Percentiles rank a stretch among this genome's conserved stretches.
Conservation (phyloP, 2,329 filamentous ascomycete genomes). For the Claviceps sp. region DNA sequence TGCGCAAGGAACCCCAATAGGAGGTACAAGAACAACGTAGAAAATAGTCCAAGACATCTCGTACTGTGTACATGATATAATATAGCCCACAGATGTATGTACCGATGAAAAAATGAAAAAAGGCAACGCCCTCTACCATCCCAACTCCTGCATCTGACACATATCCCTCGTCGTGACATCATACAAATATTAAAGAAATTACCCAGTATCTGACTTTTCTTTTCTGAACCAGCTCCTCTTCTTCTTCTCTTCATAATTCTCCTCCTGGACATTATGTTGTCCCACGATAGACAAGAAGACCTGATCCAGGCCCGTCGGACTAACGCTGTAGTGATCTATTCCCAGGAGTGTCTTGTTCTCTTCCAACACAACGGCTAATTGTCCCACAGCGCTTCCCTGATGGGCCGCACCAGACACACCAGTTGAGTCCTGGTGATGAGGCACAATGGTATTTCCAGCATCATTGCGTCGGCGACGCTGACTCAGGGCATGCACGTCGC, state of each 20-base stretch:
- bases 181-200: background rate
- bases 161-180: too few species aligned
- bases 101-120: too few species aligned
- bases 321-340: constrained; percentile 77
- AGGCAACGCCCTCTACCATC: too few species aligned
- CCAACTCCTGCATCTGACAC: too few species aligned
- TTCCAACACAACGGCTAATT: constrained; percentile 61
- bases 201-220: background rate
- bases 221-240: constrained; percentile 8
- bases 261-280: constrained; percentile 65
- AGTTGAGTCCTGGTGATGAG: constrained; percentile 6
- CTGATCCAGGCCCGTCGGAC: constrained; percentile 77
- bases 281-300: constrained; percentile 81
- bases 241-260: constrained; percentile 36
- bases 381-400: constrained; percentile 43
- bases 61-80: too few species aligned
- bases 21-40: too few species aligned
- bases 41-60: too few species aligned
- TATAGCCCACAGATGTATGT: too few species aligned
- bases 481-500: constrained; percentile 20
- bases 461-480: background rate
- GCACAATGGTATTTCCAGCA: background rate
- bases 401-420: constrained; percentile 15
- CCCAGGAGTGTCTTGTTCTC: constrained; percentile 53
- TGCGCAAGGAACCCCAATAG: too few species aligned